Conservation (phyloP, 805 yeast genomes). For the Yamadazyma akitaensis region DNA sequence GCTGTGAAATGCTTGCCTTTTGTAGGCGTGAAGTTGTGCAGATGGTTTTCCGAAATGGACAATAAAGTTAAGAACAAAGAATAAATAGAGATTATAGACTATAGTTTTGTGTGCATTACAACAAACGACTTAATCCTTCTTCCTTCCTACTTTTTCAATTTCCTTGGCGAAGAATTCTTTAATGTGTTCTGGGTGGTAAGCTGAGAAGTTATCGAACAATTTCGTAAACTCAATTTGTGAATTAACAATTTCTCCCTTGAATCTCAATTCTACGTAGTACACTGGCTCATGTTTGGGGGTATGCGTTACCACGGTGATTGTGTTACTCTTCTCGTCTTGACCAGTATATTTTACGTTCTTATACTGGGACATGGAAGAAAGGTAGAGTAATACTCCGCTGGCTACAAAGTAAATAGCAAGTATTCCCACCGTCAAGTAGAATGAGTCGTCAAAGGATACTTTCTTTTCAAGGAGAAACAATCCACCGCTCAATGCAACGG, state of each 20-base stretch:
- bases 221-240: constrained; percentile 33
- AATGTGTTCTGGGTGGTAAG: constrained; percentile 24
- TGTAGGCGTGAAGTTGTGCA: constrained; percentile 30
- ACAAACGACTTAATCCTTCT: constrained; percentile 10
- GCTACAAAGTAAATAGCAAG: constrained; percentile 38
- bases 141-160: constrained; percentile 13
- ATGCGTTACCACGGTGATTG: constrained; percentile 38
- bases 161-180: constrained; percentile 23
- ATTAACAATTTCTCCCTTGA: constrained; percentile 20
- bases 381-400: constrained; percentile 30
- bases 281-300: constrained; percentile 45
- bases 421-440: constrained; percentile 29
- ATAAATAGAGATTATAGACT: neutral
- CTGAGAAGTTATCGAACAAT: constrained; percentile 48
- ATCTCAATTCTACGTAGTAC: constrained; percentile 34
- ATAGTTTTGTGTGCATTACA: neutral
- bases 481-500: constrained; percentile 45
- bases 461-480: constrained; percentile 50
- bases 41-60: constrained; percentile 39
- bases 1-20: constrained; percentile 41
- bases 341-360: constrained; percentile 51
- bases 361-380: constrained; percentile 29
- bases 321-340: constrained; percentile 23
- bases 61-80: constrained; percentile 21
- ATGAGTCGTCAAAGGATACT: constrained; percentile 39